These are phyloP conservation scores for Lepidium aucheri DNA, from an alignment of 345 rosid species.

Conservation along the genomic window DNA sequence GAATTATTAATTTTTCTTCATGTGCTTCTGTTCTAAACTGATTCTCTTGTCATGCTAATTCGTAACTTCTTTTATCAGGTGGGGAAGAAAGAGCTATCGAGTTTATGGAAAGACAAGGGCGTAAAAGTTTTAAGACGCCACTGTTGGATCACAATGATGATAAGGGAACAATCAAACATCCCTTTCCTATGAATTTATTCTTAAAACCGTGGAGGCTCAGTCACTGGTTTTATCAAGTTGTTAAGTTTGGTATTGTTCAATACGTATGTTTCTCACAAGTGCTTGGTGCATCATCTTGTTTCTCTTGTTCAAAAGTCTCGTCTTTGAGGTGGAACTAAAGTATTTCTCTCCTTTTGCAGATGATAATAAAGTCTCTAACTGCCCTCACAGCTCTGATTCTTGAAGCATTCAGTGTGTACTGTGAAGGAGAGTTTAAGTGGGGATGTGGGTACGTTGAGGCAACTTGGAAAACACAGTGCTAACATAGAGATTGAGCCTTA, in stretches of 20 bases:
- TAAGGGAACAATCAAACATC: conserved; percentile 64
- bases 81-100: conserved; percentile 88
- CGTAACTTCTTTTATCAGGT: conserved; percentile 34
- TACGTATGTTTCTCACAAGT: conserved; percentile 60
- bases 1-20: not conserved
- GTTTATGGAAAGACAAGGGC: conserved; percentile 90
- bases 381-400: conserved; percentile 82
- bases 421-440: conserved; percentile 96
- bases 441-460: conserved; percentile 72
- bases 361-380: conserved; percentile 79
- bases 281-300: not conserved
- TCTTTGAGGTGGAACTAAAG: conserved; percentile 8
- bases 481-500: not conserved
- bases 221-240: conserved; percentile 89
- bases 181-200: conserved; percentile 79
- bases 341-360: conserved; percentile 45
- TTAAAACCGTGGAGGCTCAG: conserved; percentile 92
- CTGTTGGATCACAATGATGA: conserved; percentile 53
- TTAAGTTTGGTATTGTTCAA: conserved; percentile 97
- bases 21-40: not conserved
- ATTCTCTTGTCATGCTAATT: not conserved
- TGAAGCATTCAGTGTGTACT: conserved; percentile 82
- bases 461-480: not conserved
- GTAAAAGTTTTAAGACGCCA: conserved; percentile 49
- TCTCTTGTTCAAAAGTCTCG: not conserved